Evolutionary conservation across 73 alveolate species (phyloP).

Genomic region (Effrenium voratum): DNA sequence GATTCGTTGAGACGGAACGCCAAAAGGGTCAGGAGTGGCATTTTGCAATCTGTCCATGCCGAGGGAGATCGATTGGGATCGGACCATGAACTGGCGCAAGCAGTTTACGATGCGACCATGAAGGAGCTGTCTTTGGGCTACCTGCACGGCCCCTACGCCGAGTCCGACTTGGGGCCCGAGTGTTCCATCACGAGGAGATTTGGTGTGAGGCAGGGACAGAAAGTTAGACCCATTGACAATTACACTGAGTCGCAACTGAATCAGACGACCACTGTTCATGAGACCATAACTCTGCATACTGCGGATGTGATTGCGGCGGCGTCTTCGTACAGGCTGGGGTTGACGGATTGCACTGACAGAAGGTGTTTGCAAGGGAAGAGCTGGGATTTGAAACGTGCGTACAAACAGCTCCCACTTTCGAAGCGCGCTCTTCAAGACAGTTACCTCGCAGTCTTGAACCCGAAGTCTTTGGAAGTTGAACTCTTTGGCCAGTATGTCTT

Average conservation of each 20-base stretch:
- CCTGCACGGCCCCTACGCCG: not conserved
- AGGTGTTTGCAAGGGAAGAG: too few relatives aligned
- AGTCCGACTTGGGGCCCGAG: not conserved
- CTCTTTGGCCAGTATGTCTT: too few relatives aligned
- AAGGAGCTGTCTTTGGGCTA: not conserved
- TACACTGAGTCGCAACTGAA: not conserved
- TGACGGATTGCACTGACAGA: not conserved
- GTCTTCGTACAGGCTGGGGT: not conserved
- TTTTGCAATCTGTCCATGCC: not conserved
- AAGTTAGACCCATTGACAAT: not conserved
- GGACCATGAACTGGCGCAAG: too few relatives aligned
- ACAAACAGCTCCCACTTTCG: not conserved
- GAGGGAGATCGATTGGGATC: not conserved
- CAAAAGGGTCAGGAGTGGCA: not conserved
- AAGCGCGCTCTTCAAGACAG: not conserved
- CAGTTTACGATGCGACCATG: not conserved
- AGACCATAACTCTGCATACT: not conserved
- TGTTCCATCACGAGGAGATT: not conserved
- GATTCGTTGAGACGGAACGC: not conserved
- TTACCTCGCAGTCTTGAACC: not conserved
- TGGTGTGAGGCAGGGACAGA: not conserved
- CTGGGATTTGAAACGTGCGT: not conserved
- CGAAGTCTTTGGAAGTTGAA: too few relatives aligned
- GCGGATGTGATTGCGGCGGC: not conserved
- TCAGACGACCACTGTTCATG: not conserved